These are phyloP conservation scores for Mangifera indica DNA, from an alignment of 345 rosid species.

Conservation along the genomic window DNA sequence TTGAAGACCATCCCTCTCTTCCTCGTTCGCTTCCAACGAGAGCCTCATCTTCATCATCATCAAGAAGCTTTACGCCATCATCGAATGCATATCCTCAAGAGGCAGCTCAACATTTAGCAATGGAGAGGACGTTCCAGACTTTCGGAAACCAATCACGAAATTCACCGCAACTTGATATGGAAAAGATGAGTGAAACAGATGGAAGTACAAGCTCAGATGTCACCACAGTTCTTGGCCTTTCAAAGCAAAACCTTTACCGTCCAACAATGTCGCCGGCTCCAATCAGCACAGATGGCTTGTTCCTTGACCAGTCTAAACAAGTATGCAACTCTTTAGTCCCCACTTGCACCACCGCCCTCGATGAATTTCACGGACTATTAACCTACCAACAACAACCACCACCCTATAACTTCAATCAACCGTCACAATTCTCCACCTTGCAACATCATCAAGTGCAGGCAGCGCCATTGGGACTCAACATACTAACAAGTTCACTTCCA, in stretches of 20 bases:
- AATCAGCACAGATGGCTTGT: conserved; percentile 26
- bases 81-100: conserved; percentile 22
- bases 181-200: conserved; percentile 42
- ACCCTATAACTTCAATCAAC: conserved; percentile 26
- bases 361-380: conserved; percentile 72
- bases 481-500: conserved; percentile 44
- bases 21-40: conserved; percentile 63
- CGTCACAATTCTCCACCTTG: conserved; percentile 38
- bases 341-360: conserved; percentile 19
- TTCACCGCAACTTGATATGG: conserved; percentile 26
- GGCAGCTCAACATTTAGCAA: conserved; percentile 23
- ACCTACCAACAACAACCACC: conserved; percentile 41
- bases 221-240: conserved; percentile 61
- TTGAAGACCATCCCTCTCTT: conserved; percentile 84
- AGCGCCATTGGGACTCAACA: conserved; percentile 37
- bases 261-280: conserved; percentile 32
- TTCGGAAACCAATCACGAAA: conserved; percentile 12
- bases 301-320: conserved; percentile 33
- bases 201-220: conserved; percentile 64
- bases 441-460: conserved; percentile 38
- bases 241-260: conserved; percentile 50
- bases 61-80: conserved; percentile 16
- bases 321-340: too few relatives aligned
- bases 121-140: conserved; percentile 29
- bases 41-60: conserved; percentile 42